Base-by-base conservation (phyloP, 371 early-diverging fungal species). In the Mucor indicus region DNA sequence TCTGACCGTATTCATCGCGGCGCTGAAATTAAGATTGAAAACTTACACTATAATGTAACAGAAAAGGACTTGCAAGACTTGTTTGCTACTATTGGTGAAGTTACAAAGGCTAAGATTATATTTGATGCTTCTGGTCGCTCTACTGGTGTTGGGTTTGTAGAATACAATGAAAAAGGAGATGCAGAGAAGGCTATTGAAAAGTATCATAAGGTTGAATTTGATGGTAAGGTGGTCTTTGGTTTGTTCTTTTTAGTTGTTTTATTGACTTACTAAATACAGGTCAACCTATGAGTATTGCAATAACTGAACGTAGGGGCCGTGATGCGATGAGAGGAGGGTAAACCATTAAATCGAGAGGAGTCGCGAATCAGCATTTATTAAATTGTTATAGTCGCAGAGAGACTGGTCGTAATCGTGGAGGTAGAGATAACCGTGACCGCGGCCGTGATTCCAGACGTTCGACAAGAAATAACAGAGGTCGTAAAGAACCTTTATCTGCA, bases 71-170 rank as follows among this genome's bases (percentile, higher is more conserved):
- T 74, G 11, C n/a, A 60, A 57, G 71, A 75, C 32, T 48, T 75
- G 13, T 75, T 75, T 33, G 50, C 53, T 24, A 58, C 64, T 27
- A 66, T 75, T n/a, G 71, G 66, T 9, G 54, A 57, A 22, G 64
- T 69, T 1, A 44, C 56, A 31, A 67, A 50, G 15, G 58, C 68
- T 5, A 44, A 53, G n/a, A 46, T 71, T 12, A 38, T 44, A 1
- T 72, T 63, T 53, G 76, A 75, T 57, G 52, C 46, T 2, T 67
- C 72, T 1, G 76, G 76, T 17, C 60, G 76, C 11, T 75, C 76
- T 2, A 75, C 65, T 1, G 76, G 76, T 38, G 33, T 38, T 19
- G 76, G 70, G 9, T 46, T 40, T 16, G 44, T 75, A 9, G 52
- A 38, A 41, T 75, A 65, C 45, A 25, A 36, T 27, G 44, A 53